A percentile compares a stretch with the other conserved stretches of the same genome.
Conservation (phyloP, 441 rosid genomes). For the Cnidoscolus chayamansa region DNA sequence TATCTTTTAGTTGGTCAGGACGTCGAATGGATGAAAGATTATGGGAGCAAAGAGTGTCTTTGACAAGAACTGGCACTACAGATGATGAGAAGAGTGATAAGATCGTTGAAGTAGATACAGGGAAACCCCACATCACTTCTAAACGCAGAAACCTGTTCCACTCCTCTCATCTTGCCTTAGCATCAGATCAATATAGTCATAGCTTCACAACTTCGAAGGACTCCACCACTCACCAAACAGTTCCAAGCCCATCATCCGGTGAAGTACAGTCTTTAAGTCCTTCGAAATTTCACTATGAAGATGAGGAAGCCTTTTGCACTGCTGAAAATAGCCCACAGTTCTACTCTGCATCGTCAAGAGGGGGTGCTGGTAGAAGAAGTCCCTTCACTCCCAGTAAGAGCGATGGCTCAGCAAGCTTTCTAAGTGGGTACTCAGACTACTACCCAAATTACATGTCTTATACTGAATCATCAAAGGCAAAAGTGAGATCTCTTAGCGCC, state of each 20-base stretch:
- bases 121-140: constrained; percentile 41
- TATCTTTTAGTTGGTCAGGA: constrained; percentile 34
- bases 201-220: constrained; percentile 52
- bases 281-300: constrained; percentile 39
- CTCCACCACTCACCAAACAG: constrained; percentile 37
- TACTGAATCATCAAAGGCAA: constrained; percentile 86
- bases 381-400: constrained; percentile 69
- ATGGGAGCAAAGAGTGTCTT: constrained; percentile 34
- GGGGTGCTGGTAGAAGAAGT: constrained; percentile 48
- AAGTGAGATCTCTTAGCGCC: constrained; percentile 70
- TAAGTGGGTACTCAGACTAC: constrained; percentile 49
- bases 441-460: constrained; percentile 90
- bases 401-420: constrained; percentile 51
- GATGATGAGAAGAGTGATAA: constrained; percentile 58
- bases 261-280: constrained; percentile 54
- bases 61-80: constrained; percentile 25
- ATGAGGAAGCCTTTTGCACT: constrained; percentile 50
- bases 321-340: constrained; percentile 76
- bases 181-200: constrained; percentile 38
- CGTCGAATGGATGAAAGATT: constrained; percentile 25
- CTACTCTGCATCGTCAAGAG: constrained; percentile 58
- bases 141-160: constrained; percentile 50
- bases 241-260: constrained; percentile 51
- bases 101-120: constrained; percentile 62
- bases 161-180: constrained; percentile 36